Percentiles rank a stretch among this genome's conserved stretches.
Evolutionary conservation across 768 basidiomycete genomes (phyloP).

Genomic region (Lentinula sp.): DNA sequence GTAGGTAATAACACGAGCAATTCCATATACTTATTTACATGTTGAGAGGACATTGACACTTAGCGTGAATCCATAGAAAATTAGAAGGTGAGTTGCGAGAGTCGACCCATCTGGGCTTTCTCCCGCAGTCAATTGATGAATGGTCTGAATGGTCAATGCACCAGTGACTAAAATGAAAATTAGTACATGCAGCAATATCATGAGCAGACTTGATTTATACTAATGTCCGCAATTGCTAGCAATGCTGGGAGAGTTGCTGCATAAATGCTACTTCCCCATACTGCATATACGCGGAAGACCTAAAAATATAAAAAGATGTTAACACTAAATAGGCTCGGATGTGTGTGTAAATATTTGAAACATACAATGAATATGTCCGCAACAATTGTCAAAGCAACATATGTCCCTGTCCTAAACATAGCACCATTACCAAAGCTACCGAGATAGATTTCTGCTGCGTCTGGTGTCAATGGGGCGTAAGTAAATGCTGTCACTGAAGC

Average conservation of each 20-base stretch:
- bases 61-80: slow-evolving; percentile 12
- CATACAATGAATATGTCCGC: slow-evolving; percentile 13
- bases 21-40: slow-evolving; percentile 1
- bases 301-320: neutral
- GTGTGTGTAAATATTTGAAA: neutral
- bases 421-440: slow-evolving; percentile 11
- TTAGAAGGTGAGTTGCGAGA: slow-evolving; percentile 6
- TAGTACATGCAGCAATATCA: neutral
- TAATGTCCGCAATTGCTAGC: slow-evolving; percentile 11
- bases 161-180: slow-evolving; percentile 7
- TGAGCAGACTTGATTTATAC: neutral
- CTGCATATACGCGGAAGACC: slow-evolving; percentile 11
- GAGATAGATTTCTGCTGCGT: slow-evolving; percentile 10
- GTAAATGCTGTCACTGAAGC: slow-evolving; percentile 10
- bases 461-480: slow-evolving; percentile 5
- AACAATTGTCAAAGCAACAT: slow-evolving; percentile 12
- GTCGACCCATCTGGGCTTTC: slow-evolving; percentile 9
- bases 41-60: slow-evolving; percentile 10
- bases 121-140: slow-evolving; percentile 8
- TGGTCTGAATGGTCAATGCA: slow-evolving; percentile 8
- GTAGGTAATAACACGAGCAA: neutral
- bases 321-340: neutral
- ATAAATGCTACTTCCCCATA: slow-evolving; percentile 6
- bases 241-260: slow-evolving; percentile 3
- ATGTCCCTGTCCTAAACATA: slow-evolving; percentile 12